Percentiles rank a stretch among this genome's conserved stretches.
Evolutionary conservation across 176 grass and related monocot species (phyloP).

Genomic region (Canna indica): DNA sequence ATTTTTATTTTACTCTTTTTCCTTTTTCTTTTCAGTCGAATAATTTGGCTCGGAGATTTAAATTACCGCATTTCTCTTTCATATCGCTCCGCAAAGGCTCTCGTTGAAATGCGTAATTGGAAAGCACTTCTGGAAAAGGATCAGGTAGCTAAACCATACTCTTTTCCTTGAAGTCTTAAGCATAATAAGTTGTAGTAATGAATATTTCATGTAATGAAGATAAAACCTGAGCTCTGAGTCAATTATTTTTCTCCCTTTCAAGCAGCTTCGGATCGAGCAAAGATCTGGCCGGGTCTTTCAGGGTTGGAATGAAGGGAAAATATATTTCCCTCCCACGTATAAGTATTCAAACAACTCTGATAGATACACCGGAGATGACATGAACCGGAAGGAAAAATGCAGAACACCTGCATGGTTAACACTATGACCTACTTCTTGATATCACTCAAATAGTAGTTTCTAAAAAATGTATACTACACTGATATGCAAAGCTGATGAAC

Average conservation of each 20-base stretch:
- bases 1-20: slow-evolving; percentile 21
- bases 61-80: slow-evolving; percentile 98
- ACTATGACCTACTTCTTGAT: not conserved
- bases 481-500: not conserved
- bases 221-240: slow-evolving; percentile 25
- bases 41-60: slow-evolving; percentile 97
- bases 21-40: slow-evolving; percentile 44
- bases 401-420: slow-evolving; percentile 88
- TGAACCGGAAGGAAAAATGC: slow-evolving; percentile 77
- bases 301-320: slow-evolving; percentile 79
- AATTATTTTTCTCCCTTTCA: slow-evolving; percentile 30
- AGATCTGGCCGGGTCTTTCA: slow-evolving; percentile 74
- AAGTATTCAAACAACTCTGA: slow-evolving; percentile 98
- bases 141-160: slow-evolving; percentile 47
- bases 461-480: not conserved
- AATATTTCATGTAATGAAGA: not conserved
- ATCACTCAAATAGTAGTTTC: not conserved
- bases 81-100: slow-evolving; percentile 88
- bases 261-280: slow-evolving; percentile 84
- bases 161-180: not conserved
- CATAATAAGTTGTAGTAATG: not conserved
- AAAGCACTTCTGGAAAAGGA: slow-evolving; percentile 97
- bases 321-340: slow-evolving; percentile 96
- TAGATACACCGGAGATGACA: slow-evolving; percentile 77
- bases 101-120: slow-evolving; percentile 98